phyloP scores from a whole-genome alignment of 805 yeast species.

The Maudiozyma bulderi region DNA sequence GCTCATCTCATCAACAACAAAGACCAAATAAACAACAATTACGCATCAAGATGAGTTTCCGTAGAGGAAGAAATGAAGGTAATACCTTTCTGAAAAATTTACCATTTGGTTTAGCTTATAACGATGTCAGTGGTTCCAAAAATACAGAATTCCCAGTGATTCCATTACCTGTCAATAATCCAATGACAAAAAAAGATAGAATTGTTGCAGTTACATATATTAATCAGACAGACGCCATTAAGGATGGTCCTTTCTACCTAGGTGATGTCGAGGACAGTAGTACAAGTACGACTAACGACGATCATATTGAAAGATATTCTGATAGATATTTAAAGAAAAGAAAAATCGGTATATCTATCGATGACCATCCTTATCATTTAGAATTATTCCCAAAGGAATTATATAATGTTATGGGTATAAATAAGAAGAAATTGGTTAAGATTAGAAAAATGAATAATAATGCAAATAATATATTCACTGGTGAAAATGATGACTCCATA shows the following conservation, averaged over 20 bases:
- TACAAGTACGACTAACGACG: constrained; percentile 39
- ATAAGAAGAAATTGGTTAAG: constrained; percentile 41
- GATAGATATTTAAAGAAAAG: constrained; percentile 66
- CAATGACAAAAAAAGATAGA: constrained; percentile 39
- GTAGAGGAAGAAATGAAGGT: constrained; percentile 32
- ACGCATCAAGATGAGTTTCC: constrained; percentile 41
- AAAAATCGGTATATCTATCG: constrained; percentile 48
- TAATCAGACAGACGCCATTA: constrained; percentile 41
- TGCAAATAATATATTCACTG: constrained; percentile 21
- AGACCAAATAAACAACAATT: background rate
- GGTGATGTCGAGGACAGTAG: constrained; percentile 33
- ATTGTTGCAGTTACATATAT: constrained; percentile 45
- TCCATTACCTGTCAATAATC: constrained; percentile 57
- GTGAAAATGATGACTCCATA: constrained; percentile 20
- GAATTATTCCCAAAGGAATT: constrained; percentile 73
- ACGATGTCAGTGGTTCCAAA: constrained; percentile 41
- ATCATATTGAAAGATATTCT: constrained; percentile 68
- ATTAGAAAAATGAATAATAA: constrained; percentile 28
- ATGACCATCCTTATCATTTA: constrained; percentile 66
- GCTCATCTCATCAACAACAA: background rate
- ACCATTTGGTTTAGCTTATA: constrained; percentile 67
- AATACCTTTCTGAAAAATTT: constrained; percentile 33
- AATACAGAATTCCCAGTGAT: constrained; percentile 33
- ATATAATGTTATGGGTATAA: constrained; percentile 59
- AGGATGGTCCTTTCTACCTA: constrained; percentile 59